These are phyloP conservation scores for Pezicula radicicola DNA, from an alignment of 2,329 filamentous ascomycete species.

Conservation along the genomic window DNA sequence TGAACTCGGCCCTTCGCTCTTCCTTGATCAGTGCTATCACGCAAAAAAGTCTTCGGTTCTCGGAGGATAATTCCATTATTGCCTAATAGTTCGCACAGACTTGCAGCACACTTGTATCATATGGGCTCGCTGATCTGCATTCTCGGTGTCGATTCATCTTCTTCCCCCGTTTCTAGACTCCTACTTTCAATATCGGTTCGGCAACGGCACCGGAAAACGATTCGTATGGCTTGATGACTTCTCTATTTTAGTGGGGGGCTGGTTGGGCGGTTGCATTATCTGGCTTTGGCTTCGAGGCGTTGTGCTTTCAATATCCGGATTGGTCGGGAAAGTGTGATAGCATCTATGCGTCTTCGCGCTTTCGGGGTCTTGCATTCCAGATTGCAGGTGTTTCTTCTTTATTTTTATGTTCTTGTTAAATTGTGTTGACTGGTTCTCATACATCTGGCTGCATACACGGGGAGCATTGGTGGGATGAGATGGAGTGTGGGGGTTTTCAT, in stretches of 20 bases:
- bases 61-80: constrained; percentile 14
- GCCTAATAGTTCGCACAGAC: constrained; percentile 18
- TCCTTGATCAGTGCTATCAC: constrained; percentile 5
- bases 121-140: constrained; percentile 28
- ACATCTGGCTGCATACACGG: constrained; percentile 22
- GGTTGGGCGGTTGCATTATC: constrained; percentile 21
- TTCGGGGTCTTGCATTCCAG: neutral
- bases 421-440: constrained; percentile 1
- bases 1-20: constrained; percentile 4
- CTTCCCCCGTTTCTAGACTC: constrained; percentile 24
- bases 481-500: constrained; percentile 1
- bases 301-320: constrained; percentile 4
- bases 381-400: constrained; percentile 1
- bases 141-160: constrained; percentile 23
- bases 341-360: constrained; percentile 8
- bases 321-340: constrained; percentile 9
- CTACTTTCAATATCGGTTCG: constrained; percentile 19
- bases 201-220: constrained; percentile 24
- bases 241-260: constrained; percentile 15
- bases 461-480: constrained; percentile 6
- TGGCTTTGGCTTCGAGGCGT: constrained; percentile 15
- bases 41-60: constrained; percentile 9
- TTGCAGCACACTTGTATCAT: constrained; percentile 29
- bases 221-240: constrained; percentile 28
- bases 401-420: constrained; percentile 1